phyloP scores from a whole-genome alignment of 805 yeast species.

The Schwanniomyces polymorphus region DNA sequence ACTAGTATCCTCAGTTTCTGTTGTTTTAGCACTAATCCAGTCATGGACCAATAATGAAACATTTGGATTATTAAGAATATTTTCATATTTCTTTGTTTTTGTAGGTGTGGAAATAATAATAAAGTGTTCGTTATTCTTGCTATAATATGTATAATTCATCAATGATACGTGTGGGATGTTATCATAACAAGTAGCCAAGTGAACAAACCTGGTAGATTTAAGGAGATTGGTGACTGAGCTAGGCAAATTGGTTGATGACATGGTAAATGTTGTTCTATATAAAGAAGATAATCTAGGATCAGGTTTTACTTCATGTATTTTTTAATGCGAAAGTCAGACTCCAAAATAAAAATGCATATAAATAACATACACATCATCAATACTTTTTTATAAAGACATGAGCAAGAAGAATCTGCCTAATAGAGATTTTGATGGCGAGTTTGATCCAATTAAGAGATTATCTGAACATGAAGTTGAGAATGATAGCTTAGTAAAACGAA shows the following conservation, averaged over 20 bases:
- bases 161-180: constrained; percentile 82
- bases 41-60: constrained; percentile 88
- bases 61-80: constrained; percentile 67
- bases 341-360: neutral
- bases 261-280: neutral
- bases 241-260: constrained; percentile 21
- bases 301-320: neutral
- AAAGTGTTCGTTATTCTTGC: constrained; percentile 41
- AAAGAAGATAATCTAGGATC: no score
- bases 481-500: constrained; percentile 17
- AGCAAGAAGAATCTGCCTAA: constrained; percentile 5
- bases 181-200: constrained; percentile 77
- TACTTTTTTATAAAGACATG: neutral
- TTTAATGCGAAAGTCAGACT: neutral
- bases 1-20: constrained; percentile 11
- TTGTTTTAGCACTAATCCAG: constrained; percentile 69
- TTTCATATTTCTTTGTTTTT: constrained; percentile 70
- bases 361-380: neutral
- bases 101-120: constrained; percentile 73
- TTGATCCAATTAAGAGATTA: constrained; percentile 23
- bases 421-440: constrained; percentile 31
- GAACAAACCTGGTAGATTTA: constrained; percentile 68
- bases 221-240: constrained; percentile 44
- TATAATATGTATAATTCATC: constrained; percentile 81
- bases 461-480: constrained; percentile 16